Percentiles rank a stretch among this genome's conserved stretches.
These are phyloP conservation scores for Apiotrichum mycotoxinovorans DNA, from an alignment of 1,284 basidiomycete genomes.

Conservation along the genomic window DNA sequence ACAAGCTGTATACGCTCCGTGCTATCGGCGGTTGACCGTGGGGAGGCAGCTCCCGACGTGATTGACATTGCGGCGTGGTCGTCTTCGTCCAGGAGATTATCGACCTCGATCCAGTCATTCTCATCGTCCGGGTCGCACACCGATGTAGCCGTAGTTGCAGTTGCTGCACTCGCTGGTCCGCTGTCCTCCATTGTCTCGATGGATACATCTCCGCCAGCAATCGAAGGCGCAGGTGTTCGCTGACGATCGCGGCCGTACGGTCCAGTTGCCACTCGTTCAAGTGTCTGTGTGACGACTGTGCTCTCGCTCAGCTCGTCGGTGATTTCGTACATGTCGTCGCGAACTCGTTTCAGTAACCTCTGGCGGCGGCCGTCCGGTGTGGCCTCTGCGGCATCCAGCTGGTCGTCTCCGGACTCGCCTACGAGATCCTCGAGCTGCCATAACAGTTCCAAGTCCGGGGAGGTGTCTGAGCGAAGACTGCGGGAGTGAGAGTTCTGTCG, in stretches of 20 bases:
- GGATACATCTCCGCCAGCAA: constrained; percentile 11
- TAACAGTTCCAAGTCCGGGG: constrained; percentile 28
- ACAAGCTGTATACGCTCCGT: constrained; percentile 49
- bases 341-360: constrained; percentile 18
- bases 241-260: neutral
- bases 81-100: constrained; percentile 24
- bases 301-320: constrained; percentile 49
- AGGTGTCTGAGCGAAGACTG: neutral
- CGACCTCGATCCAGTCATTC: constrained; percentile 50
- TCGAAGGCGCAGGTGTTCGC: neutral
- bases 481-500: neutral
- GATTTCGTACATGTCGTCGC: constrained; percentile 49
- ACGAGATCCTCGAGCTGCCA: constrained; percentile 39
- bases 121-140: constrained; percentile 20
- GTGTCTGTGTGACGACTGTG: constrained; percentile 31
- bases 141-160: neutral
- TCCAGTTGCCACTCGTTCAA: constrained; percentile 19
- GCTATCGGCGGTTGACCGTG: constrained; percentile 26
- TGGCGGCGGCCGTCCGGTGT: constrained; percentile 1
- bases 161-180: neutral
- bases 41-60: neutral
- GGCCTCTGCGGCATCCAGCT: constrained; percentile 21
- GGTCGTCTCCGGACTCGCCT: constrained; percentile 34
- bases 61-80: neutral
- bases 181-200: constrained; percentile 17